phyloP scores from a whole-genome alignment of 1,284 basidiomycete genomes.

The Termitomyces sp. region DNA sequence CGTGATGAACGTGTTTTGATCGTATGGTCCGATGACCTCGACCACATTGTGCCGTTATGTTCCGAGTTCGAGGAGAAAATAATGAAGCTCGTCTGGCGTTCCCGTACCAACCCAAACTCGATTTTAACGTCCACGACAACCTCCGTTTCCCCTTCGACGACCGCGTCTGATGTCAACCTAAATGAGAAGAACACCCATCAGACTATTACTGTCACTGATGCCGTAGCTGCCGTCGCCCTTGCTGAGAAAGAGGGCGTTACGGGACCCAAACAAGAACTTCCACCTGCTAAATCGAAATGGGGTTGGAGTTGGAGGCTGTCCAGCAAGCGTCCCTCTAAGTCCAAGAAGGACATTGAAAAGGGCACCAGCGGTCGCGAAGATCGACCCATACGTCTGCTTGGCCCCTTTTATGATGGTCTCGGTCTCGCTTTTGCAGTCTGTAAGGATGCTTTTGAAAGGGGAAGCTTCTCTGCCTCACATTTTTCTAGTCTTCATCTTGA shows the following conservation, averaged over 20 bases:
- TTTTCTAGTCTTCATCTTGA: constrained; percentile 56
- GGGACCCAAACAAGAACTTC: constrained; percentile 9
- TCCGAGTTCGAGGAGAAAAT: constrained; percentile 71
- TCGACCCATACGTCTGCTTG: constrained; percentile 68
- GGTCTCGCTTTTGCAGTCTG: constrained; percentile 62
- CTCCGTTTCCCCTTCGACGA: constrained; percentile 35
- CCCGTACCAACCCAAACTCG: constrained; percentile 38
- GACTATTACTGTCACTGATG: constrained; percentile 23
- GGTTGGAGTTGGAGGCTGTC: constrained; percentile 41
- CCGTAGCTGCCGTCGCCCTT: constrained; percentile 25
- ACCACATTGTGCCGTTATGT: constrained; percentile 60
- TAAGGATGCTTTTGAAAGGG: constrained; percentile 28
- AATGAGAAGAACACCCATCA: constrained; percentile 32
- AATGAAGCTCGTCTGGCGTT: constrained; percentile 76
- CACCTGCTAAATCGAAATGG: constrained; percentile 27
- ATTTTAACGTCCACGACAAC: constrained; percentile 34
- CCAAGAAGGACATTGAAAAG: constrained; percentile 46
- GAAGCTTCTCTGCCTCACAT: constrained; percentile 8
- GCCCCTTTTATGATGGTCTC: constrained; percentile 73
- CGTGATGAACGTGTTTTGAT: constrained; percentile 71
- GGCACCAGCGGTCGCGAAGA: constrained; percentile 34
- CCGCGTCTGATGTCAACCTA: constrained; percentile 50
- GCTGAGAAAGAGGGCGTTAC: constrained; percentile 31
- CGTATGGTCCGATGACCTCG: constrained; percentile 74
- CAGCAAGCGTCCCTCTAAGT: constrained; percentile 33